Evolutionary conservation across 208 protist species (phyloP).

Genomic region (Herpetomonas tarakana): DNA sequence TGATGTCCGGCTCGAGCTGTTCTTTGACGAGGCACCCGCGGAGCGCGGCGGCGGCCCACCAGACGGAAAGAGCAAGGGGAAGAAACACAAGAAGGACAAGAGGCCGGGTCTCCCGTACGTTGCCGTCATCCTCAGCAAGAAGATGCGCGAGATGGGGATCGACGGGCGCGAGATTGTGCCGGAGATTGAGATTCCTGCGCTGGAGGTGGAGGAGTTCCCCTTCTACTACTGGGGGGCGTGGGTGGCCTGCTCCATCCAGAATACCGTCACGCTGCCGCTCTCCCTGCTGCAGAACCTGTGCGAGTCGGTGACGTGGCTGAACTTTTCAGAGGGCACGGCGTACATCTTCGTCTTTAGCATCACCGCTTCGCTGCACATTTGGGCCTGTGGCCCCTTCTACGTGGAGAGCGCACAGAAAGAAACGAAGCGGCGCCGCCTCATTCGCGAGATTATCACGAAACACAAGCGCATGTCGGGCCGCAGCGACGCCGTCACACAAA

Average conservation of each 20-base stretch:
- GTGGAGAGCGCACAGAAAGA: conserved; percentile 54
- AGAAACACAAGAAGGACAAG: conserved; percentile 14
- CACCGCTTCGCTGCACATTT: conserved; percentile 43
- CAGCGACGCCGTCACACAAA: conserved; percentile 67
- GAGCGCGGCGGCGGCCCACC: background rate
- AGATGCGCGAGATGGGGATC: conserved; percentile 35
- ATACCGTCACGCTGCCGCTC: conserved; percentile 75
- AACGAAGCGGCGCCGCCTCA: conserved; percentile 38
- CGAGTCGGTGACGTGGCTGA: conserved; percentile 48
- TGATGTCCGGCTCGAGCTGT: conserved; percentile 42
- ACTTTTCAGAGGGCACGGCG: conserved; percentile 37
- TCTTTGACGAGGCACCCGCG: conserved; percentile 15
- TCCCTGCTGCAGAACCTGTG: conserved; percentile 66
- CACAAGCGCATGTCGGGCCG: conserved; percentile 37
- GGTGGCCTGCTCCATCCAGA: conserved; percentile 65
- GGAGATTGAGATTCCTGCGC: conserved; percentile 34
- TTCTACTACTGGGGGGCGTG: conserved; percentile 53
- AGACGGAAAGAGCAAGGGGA: conserved; percentile 14
- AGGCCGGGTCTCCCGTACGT: conserved; percentile 37
- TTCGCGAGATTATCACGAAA: conserved; percentile 47
- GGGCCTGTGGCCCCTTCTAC: conserved; percentile 46
- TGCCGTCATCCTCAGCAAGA: conserved; percentile 54
- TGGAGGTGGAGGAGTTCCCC: conserved; percentile 52
- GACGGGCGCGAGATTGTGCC: conserved; percentile 54
- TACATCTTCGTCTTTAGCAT: conserved; percentile 84